phyloP scores from a whole-genome alignment of 495 filamentous ascomycete species.

The Penicillium samsonianum region DNA sequence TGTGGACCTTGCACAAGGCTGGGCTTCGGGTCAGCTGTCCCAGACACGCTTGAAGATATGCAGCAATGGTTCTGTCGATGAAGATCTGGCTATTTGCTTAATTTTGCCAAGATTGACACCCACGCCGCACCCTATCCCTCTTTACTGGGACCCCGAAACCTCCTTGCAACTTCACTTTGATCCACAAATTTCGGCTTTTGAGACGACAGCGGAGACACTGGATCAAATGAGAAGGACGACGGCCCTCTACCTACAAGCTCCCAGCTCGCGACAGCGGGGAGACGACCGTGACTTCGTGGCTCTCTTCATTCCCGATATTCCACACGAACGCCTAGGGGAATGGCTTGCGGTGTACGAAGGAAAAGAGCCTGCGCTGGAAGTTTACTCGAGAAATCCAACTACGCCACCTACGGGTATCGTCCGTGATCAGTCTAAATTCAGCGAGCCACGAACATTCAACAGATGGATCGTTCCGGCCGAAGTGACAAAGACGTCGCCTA shows the following conservation, averaged over 20 bases:
- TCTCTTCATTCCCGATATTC: conserved; percentile 38
- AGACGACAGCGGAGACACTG: conserved; percentile 11
- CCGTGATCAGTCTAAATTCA: conserved; percentile 31
- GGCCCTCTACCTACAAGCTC: conserved; percentile 52
- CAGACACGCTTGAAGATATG: conserved; percentile 33
- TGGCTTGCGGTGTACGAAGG: conserved; percentile 33
- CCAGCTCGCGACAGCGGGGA: conserved; percentile 38
- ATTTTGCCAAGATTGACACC: conserved; percentile 48
- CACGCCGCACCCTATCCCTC: conserved; percentile 39
- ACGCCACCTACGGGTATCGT: conserved; percentile 30
- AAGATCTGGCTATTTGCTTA: conserved; percentile 43
- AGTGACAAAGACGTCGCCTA: not conserved
- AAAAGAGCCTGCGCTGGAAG: conserved; percentile 24
- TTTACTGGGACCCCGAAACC: conserved; percentile 53
- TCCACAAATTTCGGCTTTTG: conserved; percentile 20
- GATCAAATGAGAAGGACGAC: conserved; percentile 44
- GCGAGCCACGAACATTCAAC: conserved; percentile 33
- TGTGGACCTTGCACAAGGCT: conserved; percentile 58
- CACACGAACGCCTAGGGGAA: conserved; percentile 15
- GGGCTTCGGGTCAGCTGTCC: conserved; percentile 43
- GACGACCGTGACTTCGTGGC: conserved; percentile 44
- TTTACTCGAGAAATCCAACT: conserved; percentile 17
- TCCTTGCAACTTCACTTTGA: conserved; percentile 43
- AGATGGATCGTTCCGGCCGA: conserved; percentile 25
- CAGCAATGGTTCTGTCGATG: conserved; percentile 30